Percentiles rank a stretch among this genome's conserved stretches.
phyloP scores from a whole-genome alignment of 257 asterid species.

The Gentiana straminea region DNA sequence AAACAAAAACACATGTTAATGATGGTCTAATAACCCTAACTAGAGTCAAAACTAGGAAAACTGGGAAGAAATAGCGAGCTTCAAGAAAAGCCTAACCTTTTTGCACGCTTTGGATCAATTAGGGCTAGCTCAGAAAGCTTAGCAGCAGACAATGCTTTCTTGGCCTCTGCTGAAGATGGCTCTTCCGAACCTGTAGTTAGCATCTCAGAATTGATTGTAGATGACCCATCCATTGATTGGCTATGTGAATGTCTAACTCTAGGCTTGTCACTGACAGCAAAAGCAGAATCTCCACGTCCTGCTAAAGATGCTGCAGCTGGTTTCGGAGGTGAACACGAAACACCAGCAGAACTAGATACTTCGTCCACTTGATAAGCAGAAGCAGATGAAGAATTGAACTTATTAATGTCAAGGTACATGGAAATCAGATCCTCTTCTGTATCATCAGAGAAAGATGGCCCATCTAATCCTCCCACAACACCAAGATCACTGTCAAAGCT shows the following conservation, averaged over 20 bases:
- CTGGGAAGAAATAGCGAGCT: neutral
- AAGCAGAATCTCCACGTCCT: conserved; percentile 25
- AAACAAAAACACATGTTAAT: neutral
- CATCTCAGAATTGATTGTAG: conserved; percentile 77
- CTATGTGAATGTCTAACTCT: conserved; percentile 92
- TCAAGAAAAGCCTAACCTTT: conserved; percentile 41
- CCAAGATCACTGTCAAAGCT: conserved; percentile 95
- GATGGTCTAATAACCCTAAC: neutral
- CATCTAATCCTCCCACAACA: conserved; percentile 85
- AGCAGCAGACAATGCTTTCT: conserved; percentile 90
- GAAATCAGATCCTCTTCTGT: conserved; percentile 76
- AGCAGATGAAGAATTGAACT: conserved; percentile 65
- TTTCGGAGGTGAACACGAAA: conserved; percentile 33
- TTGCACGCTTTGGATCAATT: conserved; percentile 95
- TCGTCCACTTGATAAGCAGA: conserved; percentile 62
- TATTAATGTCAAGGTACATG: conserved; percentile 81
- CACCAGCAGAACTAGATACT: conserved; percentile 41
- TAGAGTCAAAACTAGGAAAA: neutral
- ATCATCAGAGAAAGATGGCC: conserved; percentile 78
- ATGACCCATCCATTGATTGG: conserved; percentile 98
- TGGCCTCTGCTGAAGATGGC: conserved; percentile 56
- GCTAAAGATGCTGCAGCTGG: conserved; percentile 17
- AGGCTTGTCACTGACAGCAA: conserved; percentile 40
- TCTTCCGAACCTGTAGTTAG: conserved; percentile 72
- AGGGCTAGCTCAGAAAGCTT: conserved; percentile 97